phyloP scores from a whole-genome alignment of 306 rosid species.

The Casuarina glauca region DNA sequence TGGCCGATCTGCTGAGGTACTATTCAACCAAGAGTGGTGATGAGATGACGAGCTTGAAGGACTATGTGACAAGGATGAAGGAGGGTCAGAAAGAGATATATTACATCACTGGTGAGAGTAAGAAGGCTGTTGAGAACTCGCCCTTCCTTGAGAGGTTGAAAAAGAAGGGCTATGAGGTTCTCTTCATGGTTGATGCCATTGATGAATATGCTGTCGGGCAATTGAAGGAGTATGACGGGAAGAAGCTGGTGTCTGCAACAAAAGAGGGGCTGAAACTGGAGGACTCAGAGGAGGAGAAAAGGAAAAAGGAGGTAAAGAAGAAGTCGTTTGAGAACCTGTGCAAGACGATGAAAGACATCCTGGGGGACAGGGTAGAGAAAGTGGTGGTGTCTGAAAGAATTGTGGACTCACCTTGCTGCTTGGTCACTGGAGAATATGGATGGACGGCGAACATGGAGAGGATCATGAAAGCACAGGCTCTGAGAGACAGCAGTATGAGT shows the following conservation, averaged over 20 bases:
- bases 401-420: slow-evolving; percentile 29
- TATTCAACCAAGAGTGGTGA: slow-evolving; percentile 33
- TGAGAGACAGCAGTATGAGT: slow-evolving; percentile 30
- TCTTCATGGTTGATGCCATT: slow-evolving; percentile 37
- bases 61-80: slow-evolving; percentile 36
- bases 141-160: slow-evolving; percentile 33
- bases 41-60: slow-evolving; percentile 36
- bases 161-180: slow-evolving; percentile 32
- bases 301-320: slow-evolving; percentile 29
- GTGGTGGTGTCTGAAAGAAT: slow-evolving; percentile 32
- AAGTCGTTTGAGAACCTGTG: slow-evolving; percentile 29
- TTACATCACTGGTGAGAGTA: slow-evolving; percentile 33
- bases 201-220: slow-evolving; percentile 35
- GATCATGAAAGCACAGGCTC: slow-evolving; percentile 39
- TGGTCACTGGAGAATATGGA: slow-evolving; percentile 31
- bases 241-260: slow-evolving; percentile 30
- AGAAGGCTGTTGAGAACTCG: slow-evolving; percentile 31
- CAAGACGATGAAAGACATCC: slow-evolving; percentile 34
- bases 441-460: slow-evolving; percentile 45
- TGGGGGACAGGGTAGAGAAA: slow-evolving; percentile 33
- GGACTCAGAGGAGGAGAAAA: slow-evolving; percentile 27
- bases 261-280: slow-evolving; percentile 39
- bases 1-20: slow-evolving; percentile 34
- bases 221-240: slow-evolving; percentile 39
- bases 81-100: slow-evolving; percentile 30